phyloP scores from a whole-genome alignment of 2,329 filamentous ascomycete species.

The Fusarium pseudoanthophilum region DNA sequence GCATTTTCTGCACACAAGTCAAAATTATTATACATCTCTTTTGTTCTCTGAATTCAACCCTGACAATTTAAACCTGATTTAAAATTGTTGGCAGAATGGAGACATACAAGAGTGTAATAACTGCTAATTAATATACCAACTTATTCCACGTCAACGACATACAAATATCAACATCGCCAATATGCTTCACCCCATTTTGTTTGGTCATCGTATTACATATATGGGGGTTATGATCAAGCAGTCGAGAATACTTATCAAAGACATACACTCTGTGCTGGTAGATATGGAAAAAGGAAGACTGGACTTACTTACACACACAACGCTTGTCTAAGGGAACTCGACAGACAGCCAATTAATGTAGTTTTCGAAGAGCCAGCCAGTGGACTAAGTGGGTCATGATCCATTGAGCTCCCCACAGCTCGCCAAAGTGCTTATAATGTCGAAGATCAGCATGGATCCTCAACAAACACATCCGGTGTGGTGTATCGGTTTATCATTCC shows the following conservation, averaged over 20 bases:
- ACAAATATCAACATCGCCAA: not conserved
- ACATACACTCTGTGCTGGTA: not conserved
- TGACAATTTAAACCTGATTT: not conserved
- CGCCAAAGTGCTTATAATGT: accelerated
- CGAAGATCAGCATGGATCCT: accelerated
- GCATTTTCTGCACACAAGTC: not conserved
- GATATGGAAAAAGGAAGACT: not conserved
- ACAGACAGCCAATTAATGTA: not conserved
- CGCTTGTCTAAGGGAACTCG: not conserved
- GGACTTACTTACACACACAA: not conserved
- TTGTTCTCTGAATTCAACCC: not conserved
- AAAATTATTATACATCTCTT: not conserved
- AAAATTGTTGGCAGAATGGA: not conserved
- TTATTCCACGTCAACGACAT: not conserved
- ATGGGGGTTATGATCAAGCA: not conserved
- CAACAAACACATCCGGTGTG: slow-evolving; percentile 31
- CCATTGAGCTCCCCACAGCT: not conserved
- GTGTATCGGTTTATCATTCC: slow-evolving; percentile 41
- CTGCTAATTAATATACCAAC: not conserved
- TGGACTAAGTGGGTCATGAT: not conserved
- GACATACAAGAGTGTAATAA: not conserved
- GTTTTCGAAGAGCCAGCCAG: not conserved
- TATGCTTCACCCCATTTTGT: not conserved
- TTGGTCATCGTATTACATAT: not conserved
- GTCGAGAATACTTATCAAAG: not conserved